phyloP scores from a whole-genome alignment of 2,329 filamentous ascomycete species.

The Fusarium sacchari region DNA sequence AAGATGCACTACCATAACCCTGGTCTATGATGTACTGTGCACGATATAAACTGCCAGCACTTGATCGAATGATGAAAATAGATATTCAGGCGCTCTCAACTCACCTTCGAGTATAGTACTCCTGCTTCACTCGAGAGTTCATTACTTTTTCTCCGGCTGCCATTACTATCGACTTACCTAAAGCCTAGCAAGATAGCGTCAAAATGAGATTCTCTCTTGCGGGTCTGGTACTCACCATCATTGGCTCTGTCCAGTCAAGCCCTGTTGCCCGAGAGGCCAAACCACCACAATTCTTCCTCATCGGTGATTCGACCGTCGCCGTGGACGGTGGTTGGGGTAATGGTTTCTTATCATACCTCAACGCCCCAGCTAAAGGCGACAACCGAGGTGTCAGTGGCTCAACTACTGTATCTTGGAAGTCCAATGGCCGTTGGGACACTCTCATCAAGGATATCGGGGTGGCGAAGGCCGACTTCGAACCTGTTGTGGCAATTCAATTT shows the following conservation, averaged over 20 bases:
- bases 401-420: conserved; percentile 8
- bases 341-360: neutral
- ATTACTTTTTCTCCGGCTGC: accelerated
- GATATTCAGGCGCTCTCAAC: neutral
- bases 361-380: neutral
- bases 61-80: neutral
- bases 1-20: neutral
- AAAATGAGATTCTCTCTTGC: neutral
- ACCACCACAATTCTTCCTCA: conserved; percentile 4
- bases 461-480: neutral
- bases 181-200: accelerated
- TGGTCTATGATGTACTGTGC: too few relatives aligned
- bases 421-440: conserved; percentile 8
- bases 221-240: accelerated
- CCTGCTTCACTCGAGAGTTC: neutral
- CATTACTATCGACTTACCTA: neutral
- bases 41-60: neutral
- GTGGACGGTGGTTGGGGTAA: neutral
- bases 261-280: neutral
- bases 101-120: neutral
- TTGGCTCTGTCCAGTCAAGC: neutral
- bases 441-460: neutral
- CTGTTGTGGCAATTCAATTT: conserved; percentile 1
- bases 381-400: conserved; percentile 4
- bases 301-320: conserved; percentile 4